Evolutionary conservation across 106 monocot genomes (phyloP), one percentile per base, ranked within the genome.

Genomic region (Apostasia ramifera): DNA sequence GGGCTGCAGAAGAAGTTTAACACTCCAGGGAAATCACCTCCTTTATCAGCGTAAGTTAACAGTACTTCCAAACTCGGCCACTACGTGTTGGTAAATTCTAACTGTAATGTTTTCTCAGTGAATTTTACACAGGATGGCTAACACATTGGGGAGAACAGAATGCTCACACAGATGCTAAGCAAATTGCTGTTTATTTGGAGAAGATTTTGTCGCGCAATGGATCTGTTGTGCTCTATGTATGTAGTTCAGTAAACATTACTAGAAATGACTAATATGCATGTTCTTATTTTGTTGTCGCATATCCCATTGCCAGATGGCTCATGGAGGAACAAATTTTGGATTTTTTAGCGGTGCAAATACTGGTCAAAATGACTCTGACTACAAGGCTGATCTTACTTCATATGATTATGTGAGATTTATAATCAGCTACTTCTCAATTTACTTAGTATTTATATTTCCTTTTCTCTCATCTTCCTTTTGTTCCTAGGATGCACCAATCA

Each of bases 81-180:
- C 57, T 55, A 41, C 53, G 65, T 58, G 14, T 62, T 62, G 57
- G 13, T 3, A 73, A 26, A 59, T 53, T 69, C 57, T 72, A 61
- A 69, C 50, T 44, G 43, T 74, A 13, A 4, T 69, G 63, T 8
- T 72, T 76, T 70, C 61, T 44, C 77, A 98, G 97, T 56, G 97
- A 98, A 78, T 98, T 98, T 77, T 98, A 98, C 73, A 98, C 97
- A 26, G 97, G 97, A 58, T 98, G 97, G 97, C 87, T 98, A 47
- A 98, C 97, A 57, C 97, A 98, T 69, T 98, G 97, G 97, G 85
- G 92, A 44, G 97, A 98, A 61, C 69, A 64, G 8, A 79, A 76
- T 78, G 87, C 87, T 80, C 61, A 71, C 43, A 98, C 97, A 67
- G 81, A 81, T 85, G 84, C 92, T 59, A 60, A 44, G 14, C 63